phyloP scores from a whole-genome alignment of 2,329 filamentous ascomycete species.

The Myriosclerotinia curreyana region DNA sequence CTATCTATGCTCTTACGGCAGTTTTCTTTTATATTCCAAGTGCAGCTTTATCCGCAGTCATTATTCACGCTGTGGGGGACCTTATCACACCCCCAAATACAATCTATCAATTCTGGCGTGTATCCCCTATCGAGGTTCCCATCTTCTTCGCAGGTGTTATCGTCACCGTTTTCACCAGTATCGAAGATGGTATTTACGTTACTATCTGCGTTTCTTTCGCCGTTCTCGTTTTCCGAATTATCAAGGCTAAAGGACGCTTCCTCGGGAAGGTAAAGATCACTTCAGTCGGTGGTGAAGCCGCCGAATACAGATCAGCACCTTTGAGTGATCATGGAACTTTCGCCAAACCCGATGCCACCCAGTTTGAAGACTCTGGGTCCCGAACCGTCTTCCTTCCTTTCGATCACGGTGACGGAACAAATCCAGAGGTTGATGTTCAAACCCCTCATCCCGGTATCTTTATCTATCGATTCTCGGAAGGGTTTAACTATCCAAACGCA shows the following conservation, averaged over 20 bases:
- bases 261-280: conserved; percentile 81
- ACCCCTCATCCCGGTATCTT: conserved; percentile 88
- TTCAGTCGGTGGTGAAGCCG: conserved; percentile 62
- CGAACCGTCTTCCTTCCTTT: conserved; percentile 86
- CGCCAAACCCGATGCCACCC: conserved; percentile 33
- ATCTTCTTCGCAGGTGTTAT: conserved; percentile 94
- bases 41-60: conserved; percentile 77
- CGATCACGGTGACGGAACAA: conserved; percentile 84
- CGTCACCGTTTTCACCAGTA: conserved; percentile 81
- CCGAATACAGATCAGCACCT: conserved; percentile 57
- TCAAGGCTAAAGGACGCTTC: conserved; percentile 79
- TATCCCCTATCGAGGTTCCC: conserved; percentile 83
- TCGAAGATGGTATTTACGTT: conserved; percentile 89
- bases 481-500: conserved; percentile 95
- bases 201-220: conserved; percentile 76
- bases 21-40: conserved; percentile 94
- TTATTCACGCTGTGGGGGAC: conserved; percentile 93
- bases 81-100: conserved; percentile 88
- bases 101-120: conserved; percentile 91
- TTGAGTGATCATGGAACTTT: conserved; percentile 55
- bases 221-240: conserved; percentile 76
- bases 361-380: conserved; percentile 46
- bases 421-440: conserved; percentile 75
- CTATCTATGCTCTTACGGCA: conserved; percentile 81
- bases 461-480: conserved; percentile 92